Evolutionary conservation across 1,139 yeast species (phyloP), one percentile per base, ranked within the genome.

Genomic region (Yamadazyma trypodendri): DNA sequence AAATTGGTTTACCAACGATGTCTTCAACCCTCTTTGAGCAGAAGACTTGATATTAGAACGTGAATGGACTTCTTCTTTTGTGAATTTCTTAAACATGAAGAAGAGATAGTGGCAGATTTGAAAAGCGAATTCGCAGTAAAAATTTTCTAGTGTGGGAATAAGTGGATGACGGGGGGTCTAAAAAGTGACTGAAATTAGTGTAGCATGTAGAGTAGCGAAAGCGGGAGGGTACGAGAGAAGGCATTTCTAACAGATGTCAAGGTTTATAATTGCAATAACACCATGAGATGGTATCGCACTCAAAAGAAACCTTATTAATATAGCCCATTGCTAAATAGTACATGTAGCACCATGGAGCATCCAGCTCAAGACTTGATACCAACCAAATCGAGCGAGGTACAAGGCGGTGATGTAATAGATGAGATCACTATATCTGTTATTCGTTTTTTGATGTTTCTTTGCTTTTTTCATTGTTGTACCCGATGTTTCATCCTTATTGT

Each of bases 31-130:
- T 61, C 97, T 77, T 58, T 89, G 96, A 10, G 84, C 92, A 1
- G 97, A 89, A 1, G 96, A 87, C 63, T 90, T 90, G 61, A 89
- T 84, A 57, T 89, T 90, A 11, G 97, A 82, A 48, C 94, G 83
- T 10, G 96, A 84, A 54, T 88, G 95, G 36, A 89, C 76, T 56
- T 89, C 96, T 37, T 88, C 96, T 51, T 79, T 83, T 23, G 88
- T 75, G 65, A 89, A 88, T 60, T 88, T 87, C 58, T 67, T 74
- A 50, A 77, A 76, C 81, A 77, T 76, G 23, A 27, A 5, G 32
- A 25, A 13, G 14, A n/a, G 11, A 16, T 28, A 8, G n/a, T 20
- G 23, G 28, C 3, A 15, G n/a, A 23, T 8, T 23, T n/a, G 14
- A 24, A 29, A 25, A 31, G 37, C 37, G 37, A 35, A 20, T 18